phyloP scores from a whole-genome alignment of 2,329 filamentous ascomycete genomes.

The Grosmannia huntii region DNA sequence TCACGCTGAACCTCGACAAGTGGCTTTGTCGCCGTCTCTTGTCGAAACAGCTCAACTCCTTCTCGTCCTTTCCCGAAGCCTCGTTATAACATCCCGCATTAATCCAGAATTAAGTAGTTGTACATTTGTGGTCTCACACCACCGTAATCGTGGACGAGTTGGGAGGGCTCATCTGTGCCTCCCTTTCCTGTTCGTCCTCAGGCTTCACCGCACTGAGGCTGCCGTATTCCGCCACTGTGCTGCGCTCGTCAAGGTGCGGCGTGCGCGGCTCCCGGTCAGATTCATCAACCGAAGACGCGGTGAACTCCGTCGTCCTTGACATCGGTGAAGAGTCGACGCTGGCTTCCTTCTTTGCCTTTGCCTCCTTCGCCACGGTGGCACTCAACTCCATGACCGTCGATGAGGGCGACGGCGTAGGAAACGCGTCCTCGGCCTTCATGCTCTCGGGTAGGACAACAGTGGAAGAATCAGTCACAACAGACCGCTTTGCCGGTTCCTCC shows the following conservation, averaged over 20 bases:
- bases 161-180: conserved; percentile 4
- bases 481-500: neutral
- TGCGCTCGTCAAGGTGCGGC: conserved; percentile 7
- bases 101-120: neutral
- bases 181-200: neutral
- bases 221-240: neutral
- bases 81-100: neutral
- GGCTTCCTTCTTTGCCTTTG: neutral
- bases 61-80: neutral
- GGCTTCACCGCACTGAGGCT: neutral
- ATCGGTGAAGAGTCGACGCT: neutral
- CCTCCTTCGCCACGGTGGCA: neutral
- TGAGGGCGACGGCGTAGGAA: neutral
- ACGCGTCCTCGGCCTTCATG: neutral
- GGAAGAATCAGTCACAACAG: neutral
- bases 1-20: conserved; percentile 2
- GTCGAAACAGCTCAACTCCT: neutral
- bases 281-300: conserved; percentile 9
- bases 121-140: neutral
- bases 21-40: neutral
- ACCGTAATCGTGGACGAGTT: conserved; percentile 5
- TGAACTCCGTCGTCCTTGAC: conserved; percentile 3
- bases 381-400: neutral
- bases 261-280: conserved; percentile 11
- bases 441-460: neutral